These are phyloP conservation scores for Neofusicoccum cordaticola DNA, from an alignment of 2,329 filamentous ascomycete genomes.

Conservation along the genomic window DNA sequence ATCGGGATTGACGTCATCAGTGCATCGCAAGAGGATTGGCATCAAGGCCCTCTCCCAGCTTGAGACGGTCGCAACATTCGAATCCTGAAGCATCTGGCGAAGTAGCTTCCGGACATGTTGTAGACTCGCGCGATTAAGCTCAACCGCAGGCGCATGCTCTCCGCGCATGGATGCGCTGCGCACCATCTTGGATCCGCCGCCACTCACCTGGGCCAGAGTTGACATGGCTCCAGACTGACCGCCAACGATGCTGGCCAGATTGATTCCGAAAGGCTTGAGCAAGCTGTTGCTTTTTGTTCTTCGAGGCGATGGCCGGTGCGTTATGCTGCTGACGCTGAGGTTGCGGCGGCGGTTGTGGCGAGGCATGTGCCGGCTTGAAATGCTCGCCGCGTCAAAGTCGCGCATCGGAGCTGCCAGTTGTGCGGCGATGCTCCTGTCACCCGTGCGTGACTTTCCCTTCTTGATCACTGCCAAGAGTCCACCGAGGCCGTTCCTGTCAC, in stretches of 20 bases:
- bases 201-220: conserved; percentile 18
- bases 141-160: conserved; percentile 68
- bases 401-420: conserved; percentile 64
- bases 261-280: conserved; percentile 46
- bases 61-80: conserved; percentile 65
- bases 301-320: conserved; percentile 70
- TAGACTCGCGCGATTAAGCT: conserved; percentile 82
- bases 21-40: conserved; percentile 85
- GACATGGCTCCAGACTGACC: conserved; percentile 13
- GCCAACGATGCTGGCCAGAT: conserved; percentile 35
- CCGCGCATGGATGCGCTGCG: conserved; percentile 82
- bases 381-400: conserved; percentile 63
- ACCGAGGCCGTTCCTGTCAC: conserved; percentile 70
- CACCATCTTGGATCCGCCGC: conserved; percentile 43
- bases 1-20: conserved; percentile 91
- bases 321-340: conserved; percentile 76
- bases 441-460: conserved; percentile 68
- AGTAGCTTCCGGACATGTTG: conserved; percentile 85
- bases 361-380: conserved; percentile 60
- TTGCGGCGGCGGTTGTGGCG: conserved; percentile 72
- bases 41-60: conserved; percentile 89
- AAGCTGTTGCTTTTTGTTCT: conserved; percentile 55
- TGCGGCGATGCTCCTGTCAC: conserved; percentile 72
- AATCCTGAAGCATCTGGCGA: conserved; percentile 77
- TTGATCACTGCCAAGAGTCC: conserved; percentile 70